These are phyloP conservation scores for Comarum palustre DNA, from an alignment of 306 rosid species.

Conservation along the genomic window DNA sequence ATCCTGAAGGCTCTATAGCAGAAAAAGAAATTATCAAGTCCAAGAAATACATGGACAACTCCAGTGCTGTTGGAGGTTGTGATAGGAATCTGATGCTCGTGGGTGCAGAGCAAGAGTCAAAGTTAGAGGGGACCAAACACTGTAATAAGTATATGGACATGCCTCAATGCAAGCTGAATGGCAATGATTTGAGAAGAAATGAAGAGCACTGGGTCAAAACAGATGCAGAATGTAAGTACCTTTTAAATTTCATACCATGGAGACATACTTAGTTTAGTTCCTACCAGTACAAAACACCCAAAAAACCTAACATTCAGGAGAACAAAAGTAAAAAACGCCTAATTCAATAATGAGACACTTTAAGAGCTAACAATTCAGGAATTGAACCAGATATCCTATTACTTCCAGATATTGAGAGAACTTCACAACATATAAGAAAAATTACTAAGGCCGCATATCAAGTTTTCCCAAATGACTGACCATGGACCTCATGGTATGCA, in stretches of 20 bases:
- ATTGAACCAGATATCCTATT: background rate
- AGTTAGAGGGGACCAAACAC: conserved; percentile 32
- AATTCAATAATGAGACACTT: background rate
- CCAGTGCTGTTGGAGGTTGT: conserved; percentile 28
- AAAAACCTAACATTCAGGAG: conserved; percentile 11
- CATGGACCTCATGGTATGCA: conserved; percentile 13
- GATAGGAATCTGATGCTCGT: conserved; percentile 27
- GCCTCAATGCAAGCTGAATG: conserved; percentile 33
- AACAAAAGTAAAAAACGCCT: background rate
- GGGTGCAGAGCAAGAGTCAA: conserved; percentile 33
- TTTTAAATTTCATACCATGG: conserved; percentile 8
- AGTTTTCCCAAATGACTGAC: conserved; percentile 1
- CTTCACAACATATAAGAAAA: background rate
- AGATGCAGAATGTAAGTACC: conserved; percentile 85
- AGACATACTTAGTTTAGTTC: conserved; percentile 3
- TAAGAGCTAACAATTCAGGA: background rate
- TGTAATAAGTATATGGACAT: conserved; percentile 38
- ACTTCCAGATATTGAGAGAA: background rate
- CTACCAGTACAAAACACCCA: conserved; percentile 12
- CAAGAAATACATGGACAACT: conserved; percentile 33
- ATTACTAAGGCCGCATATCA: background rate
- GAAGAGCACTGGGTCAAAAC: conserved; percentile 90
- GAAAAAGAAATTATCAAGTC: conserved; percentile 33
- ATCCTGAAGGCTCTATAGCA: conserved; percentile 54
- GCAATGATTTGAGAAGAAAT: conserved; percentile 43